Conservation (phyloP, 2,329 filamentous ascomycete species). For the Colletotrichum costaricense region DNA sequence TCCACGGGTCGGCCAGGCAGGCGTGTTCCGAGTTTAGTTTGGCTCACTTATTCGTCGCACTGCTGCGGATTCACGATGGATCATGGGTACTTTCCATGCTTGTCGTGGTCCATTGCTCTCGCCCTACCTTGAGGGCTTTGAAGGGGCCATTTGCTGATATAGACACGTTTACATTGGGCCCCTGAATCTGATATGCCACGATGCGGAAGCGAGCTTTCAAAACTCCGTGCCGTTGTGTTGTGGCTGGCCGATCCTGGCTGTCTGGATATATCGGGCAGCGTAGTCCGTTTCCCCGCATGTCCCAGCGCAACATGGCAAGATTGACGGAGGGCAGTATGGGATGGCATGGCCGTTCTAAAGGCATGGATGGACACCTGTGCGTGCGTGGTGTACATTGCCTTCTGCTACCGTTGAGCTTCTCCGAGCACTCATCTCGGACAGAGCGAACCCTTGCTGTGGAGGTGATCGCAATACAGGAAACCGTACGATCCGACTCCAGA, state of each 20-base stretch:
- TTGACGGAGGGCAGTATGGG: background rate
- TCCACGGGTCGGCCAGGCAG: background rate
- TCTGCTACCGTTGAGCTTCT: background rate
- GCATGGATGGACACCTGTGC: background rate
- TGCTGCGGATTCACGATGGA: background rate
- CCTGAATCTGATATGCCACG: background rate
- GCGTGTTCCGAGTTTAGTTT: background rate
- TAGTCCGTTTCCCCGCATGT: background rate
- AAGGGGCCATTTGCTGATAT: background rate
- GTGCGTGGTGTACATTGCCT: background rate
- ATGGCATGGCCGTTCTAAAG: slow-evolving; percentile 9
- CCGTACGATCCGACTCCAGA: background rate
- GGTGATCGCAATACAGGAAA: background rate
- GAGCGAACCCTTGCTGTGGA: background rate
- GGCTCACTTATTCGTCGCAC: background rate
- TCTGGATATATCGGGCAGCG: background rate
- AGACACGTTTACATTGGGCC: background rate
- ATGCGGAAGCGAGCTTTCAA: background rate
- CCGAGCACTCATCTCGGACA: background rate
- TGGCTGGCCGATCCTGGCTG: slow-evolving; percentile 11
- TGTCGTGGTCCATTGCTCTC: background rate
- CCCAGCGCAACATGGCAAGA: background rate
- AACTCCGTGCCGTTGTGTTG: background rate
- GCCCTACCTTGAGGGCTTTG: background rate
- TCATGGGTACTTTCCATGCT: background rate